Evolutionary conservation across 768 basidiomycete species (phyloP).

Genomic region (Tephrocybe rancida): DNA sequence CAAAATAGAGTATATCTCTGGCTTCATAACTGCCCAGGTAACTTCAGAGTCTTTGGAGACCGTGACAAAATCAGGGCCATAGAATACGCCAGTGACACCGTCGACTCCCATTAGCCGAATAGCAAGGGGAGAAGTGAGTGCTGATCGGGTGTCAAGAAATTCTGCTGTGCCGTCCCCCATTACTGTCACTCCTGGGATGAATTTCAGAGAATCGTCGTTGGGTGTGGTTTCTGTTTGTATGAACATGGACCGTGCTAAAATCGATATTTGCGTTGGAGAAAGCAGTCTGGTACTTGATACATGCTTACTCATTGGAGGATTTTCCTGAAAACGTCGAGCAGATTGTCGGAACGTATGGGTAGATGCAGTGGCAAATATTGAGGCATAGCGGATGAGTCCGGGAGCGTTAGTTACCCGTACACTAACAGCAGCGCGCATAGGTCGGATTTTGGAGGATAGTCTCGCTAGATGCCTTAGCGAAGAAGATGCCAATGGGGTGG

Average conservation of each 20-base stretch:
- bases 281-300: neutral
- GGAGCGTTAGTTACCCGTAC: conserved; percentile 7
- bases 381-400: conserved; percentile 21
- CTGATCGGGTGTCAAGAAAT: conserved; percentile 87
- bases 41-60: conserved; percentile 89
- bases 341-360: conserved; percentile 19
- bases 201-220: conserved; percentile 96
- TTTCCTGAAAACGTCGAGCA: conserved; percentile 16
- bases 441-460: conserved; percentile 5
- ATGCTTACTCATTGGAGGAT: conserved; percentile 37
- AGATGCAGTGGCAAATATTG: conserved; percentile 25
- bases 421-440: neutral
- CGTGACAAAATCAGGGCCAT: conserved; percentile 97
- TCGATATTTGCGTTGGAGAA: neutral
- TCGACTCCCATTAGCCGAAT: conserved; percentile 93
- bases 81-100: conserved; percentile 88
- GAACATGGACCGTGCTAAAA: conserved; percentile 86
- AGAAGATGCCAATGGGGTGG: conserved; percentile 16
- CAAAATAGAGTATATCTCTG: conserved; percentile 92
- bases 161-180: conserved; percentile 91
- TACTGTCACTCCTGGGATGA: conserved; percentile 90
- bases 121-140: conserved; percentile 92
- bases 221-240: conserved; percentile 98
- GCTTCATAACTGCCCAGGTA: conserved; percentile 90
- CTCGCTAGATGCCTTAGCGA: conserved; percentile 16